Evolutionary conservation across 805 yeast genomes (phyloP), one percentile per base, ranked within the genome.

Genomic region (Lipomyces spencermartinsiae): DNA sequence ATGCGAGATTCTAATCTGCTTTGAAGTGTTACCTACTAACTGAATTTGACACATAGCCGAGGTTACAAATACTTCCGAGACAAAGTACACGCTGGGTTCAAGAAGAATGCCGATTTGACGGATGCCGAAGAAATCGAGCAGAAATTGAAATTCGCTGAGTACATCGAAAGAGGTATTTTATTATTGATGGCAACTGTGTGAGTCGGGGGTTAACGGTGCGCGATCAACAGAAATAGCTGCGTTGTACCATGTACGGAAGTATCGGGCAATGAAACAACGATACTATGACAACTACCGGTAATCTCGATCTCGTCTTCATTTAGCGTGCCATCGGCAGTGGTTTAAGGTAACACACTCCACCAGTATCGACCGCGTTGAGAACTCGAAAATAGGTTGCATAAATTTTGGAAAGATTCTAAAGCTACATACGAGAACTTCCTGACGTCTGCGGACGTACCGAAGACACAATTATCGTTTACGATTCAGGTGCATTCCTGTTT

Each of bases 141-240:
- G 56, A 77, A 77, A 6, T 69, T 80, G 43, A 74, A 69, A 14
- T 73, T 73, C 35, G 82, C 81, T 8, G 82, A 78, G 64, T 78
- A 77, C 66, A 75, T 80, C 64, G 79, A 80, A 67, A 72, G 75
- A 46, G 72, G 72, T 66, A 39, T 5, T 65, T 8, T 3, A 19
- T 33, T 14, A 10, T 46, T 31, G 12, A 25, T 7, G 12, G 19
- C 10, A 25, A 29, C 49, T 22, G 14, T 39, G 35, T 19, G 25
- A 29, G 39, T 51, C 12, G 39, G 35, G 12, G 14, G n/a, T 43
- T 12, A 63, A 34, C 37, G n/a, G n/a, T n/a, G n/a, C 10, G n/a
- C 31, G 25, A n/a, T 35, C 46, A 29, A 16, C 56, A 46, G 83
- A 80, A 63, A 68, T 80, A 59, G 73, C 71, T n/a, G 81, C 82